Conservation (phyloP, 495 filamentous ascomycete species). For the Gamarada debralockiae region DNA sequence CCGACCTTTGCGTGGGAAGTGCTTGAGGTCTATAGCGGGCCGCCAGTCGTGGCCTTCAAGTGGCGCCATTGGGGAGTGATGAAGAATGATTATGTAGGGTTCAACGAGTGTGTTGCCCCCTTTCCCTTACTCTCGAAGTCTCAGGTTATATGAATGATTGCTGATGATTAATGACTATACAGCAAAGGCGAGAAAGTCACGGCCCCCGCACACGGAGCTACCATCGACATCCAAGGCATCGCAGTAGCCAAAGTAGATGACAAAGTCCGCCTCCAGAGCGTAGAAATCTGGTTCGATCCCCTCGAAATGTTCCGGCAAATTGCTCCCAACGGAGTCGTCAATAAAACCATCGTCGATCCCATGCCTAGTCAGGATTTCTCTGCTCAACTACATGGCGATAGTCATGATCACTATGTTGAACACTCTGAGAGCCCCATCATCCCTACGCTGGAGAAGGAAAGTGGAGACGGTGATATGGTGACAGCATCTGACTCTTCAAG, state of each 20-base stretch:
- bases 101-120: too few species aligned
- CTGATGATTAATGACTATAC: conserved; percentile 5
- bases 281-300: conserved; percentile 63
- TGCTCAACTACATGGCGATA: too few species aligned
- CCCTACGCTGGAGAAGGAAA: too few species aligned
- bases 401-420: too few species aligned
- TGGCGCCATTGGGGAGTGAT: too few species aligned
- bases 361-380: neutral
- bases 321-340: conserved; percentile 32
- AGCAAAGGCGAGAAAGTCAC: conserved; percentile 58
- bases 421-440: too few species aligned
- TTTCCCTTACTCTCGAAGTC: too few species aligned
- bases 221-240: conserved; percentile 45
- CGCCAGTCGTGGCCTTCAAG: too few species aligned
- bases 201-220: conserved; percentile 47
- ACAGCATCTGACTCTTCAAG: too few species aligned
- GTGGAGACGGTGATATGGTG: too few species aligned
- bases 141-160: too few species aligned
- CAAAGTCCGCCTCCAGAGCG: conserved; percentile 46
- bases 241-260: conserved; percentile 58
- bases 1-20: conserved; percentile 69
- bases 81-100: too few species aligned
- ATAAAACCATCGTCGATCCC: conserved; percentile 17
- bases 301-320: conserved; percentile 66
- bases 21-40: conserved; percentile 58